phyloP scores from a whole-genome alignment of 352 stramenopile species.

The Globisporangium recalcitrans region DNA sequence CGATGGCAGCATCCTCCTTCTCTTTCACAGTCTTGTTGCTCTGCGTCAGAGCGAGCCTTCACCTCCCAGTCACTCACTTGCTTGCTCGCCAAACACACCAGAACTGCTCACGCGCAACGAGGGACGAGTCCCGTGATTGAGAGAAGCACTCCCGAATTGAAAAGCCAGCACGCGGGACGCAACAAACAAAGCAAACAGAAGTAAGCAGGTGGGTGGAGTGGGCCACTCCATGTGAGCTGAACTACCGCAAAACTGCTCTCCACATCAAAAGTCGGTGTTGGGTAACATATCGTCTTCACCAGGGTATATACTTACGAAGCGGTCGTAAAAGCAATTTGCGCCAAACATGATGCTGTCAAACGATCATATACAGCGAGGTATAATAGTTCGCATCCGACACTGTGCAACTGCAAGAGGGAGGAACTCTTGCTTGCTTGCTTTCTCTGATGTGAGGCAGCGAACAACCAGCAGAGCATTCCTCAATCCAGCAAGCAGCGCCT shows the following conservation, averaged over 20 bases:
- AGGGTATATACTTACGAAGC: neutral
- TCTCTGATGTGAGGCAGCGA: slow-evolving; percentile 2
- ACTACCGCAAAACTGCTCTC: slow-evolving; percentile 5
- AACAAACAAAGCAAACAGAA: neutral
- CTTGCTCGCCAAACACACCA: slow-evolving; percentile 9
- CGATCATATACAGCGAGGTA: neutral
- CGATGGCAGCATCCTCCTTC: slow-evolving; percentile 32
- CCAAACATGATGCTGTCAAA: neutral
- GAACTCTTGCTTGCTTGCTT: neutral
- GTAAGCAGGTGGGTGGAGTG: too few relatives aligned
- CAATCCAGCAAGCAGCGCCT: neutral
- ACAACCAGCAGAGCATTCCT: neutral
- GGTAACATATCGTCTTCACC: neutral
- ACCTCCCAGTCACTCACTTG: slow-evolving; percentile 8
- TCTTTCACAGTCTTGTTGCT: slow-evolving; percentile 5
- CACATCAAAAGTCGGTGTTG: neutral
- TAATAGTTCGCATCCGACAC: neutral
- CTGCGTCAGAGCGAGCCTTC: neutral
- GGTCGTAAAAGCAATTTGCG: too few relatives aligned
- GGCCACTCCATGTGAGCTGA: neutral
- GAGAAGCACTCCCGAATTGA: neutral
- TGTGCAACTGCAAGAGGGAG: neutral
- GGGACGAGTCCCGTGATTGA: neutral
- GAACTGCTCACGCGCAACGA: too few relatives aligned
- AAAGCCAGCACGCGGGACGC: neutral